Evolutionary conservation across 495 filamentous ascomycete species (phyloP).

Genomic region (Neurospora sp.): DNA sequence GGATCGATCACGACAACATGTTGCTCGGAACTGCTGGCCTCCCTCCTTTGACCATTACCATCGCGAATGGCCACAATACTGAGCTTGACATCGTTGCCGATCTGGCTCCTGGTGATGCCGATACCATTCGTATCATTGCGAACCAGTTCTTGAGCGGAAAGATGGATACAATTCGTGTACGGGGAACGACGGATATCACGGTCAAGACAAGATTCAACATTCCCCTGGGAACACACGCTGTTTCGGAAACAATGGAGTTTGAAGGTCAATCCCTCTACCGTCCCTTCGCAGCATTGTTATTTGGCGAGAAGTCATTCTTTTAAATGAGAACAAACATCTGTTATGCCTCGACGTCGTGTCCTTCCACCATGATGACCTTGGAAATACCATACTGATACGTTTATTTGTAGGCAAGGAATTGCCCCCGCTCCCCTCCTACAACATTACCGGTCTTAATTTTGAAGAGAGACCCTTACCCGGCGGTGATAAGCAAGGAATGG

Average conservation of each 20-base stretch:
- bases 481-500: conserved; percentile 50
- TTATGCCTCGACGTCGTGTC: neutral
- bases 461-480: conserved; percentile 49
- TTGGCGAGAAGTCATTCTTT: conserved; percentile 38
- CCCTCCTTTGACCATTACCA: conserved; percentile 60
- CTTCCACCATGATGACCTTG: neutral
- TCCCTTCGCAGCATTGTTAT: conserved; percentile 42
- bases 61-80: conserved; percentile 68
- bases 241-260: conserved; percentile 64
- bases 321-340: conserved; percentile 12
- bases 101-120: conserved; percentile 63
- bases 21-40: conserved; percentile 67
- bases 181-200: conserved; percentile 57
- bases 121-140: conserved; percentile 67
- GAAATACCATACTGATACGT: conserved; percentile 18
- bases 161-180: conserved; percentile 54
- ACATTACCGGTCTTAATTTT: conserved; percentile 67
- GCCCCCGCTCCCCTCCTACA: conserved; percentile 66
- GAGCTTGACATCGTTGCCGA: conserved; percentile 69
- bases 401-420: conserved; percentile 47
- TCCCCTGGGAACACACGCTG: conserved; percentile 57
- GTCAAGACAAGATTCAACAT: conserved; percentile 66
- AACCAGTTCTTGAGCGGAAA: conserved; percentile 80
- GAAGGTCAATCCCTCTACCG: conserved; percentile 65
- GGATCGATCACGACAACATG: conserved; percentile 74